Conservation (phyloP, 2,329 filamentous ascomycete species). For the Furcasterigmium sp. region DNA sequence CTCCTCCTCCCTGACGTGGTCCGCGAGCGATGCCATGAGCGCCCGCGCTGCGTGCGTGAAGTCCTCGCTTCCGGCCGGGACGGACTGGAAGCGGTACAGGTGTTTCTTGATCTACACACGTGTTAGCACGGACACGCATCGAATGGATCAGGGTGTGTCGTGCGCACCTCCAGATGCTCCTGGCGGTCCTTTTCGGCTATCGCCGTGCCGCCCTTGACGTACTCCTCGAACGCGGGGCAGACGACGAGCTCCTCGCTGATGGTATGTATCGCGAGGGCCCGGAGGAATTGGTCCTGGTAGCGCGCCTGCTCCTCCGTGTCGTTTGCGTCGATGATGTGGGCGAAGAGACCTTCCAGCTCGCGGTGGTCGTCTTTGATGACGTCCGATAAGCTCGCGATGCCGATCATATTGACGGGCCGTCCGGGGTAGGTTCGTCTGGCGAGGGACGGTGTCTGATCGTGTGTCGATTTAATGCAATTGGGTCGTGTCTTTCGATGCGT, state of each 20-base stretch:
- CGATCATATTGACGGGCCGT: too few relatives aligned
- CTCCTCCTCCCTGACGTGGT: conserved; percentile 48
- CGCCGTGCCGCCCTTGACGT: conserved; percentile 35
- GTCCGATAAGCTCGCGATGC: conserved; percentile 19
- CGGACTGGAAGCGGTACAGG: conserved; percentile 42
- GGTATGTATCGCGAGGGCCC: conserved; percentile 42
- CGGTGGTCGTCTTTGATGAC: conserved; percentile 30
- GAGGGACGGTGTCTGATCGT: too few relatives aligned
- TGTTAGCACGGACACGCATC: neutral
- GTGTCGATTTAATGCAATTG: too few relatives aligned
- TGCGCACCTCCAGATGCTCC: conserved; percentile 38
- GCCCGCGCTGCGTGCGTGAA: conserved; percentile 36
- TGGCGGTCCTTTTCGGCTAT: conserved; percentile 41
- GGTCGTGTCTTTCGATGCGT: too few relatives aligned
- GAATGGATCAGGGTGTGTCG: neutral
- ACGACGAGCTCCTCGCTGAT: conserved; percentile 43
- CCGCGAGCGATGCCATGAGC: conserved; percentile 35
- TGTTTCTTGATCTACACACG: conserved; percentile 42
- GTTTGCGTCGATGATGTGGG: conserved; percentile 29
- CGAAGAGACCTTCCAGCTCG: conserved; percentile 30
- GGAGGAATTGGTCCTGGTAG: conserved; percentile 40
- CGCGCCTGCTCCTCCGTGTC: conserved; percentile 29
- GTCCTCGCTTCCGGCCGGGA: conserved; percentile 29
- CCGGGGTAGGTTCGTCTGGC: too few relatives aligned
- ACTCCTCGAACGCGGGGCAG: conserved; percentile 47